These are phyloP conservation scores for Boletus semigastroideus DNA, from an alignment of 1,284 basidiomycete species.

Conservation along the genomic window DNA sequence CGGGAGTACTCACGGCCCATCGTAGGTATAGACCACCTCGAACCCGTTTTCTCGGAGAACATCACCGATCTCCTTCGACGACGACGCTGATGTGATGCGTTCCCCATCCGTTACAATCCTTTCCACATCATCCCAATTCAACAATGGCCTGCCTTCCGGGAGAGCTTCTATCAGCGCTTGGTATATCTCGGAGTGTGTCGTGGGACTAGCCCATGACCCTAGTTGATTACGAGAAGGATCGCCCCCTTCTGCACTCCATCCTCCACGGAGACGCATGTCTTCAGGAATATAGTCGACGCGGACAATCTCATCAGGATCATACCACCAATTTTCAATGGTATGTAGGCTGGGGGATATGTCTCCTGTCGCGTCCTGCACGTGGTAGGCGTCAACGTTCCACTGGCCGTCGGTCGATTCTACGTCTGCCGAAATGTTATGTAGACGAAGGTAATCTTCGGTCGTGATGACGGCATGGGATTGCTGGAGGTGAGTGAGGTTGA, in stretches of 20 bases:
- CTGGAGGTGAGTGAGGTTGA: slow-evolving; percentile 46
- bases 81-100: slow-evolving; percentile 19
- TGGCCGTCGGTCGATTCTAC: slow-evolving; percentile 38
- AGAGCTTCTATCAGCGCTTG: slow-evolving; percentile 16
- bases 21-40: slow-evolving; percentile 38
- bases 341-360: slow-evolving; percentile 26
- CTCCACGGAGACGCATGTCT: slow-evolving; percentile 34
- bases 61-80: slow-evolving; percentile 31
- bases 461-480: slow-evolving; percentile 39
- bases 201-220: slow-evolving; percentile 26
- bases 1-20: slow-evolving; percentile 33
- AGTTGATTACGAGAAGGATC: slow-evolving; percentile 17
- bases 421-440: slow-evolving; percentile 36
- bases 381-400: slow-evolving; percentile 37
- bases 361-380: slow-evolving; percentile 10
- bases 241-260: slow-evolving; percentile 19
- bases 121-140: slow-evolving; percentile 20
- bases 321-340: slow-evolving; percentile 39
- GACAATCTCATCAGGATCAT: slow-evolving; percentile 34
- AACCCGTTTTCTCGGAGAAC: slow-evolving; percentile 39
- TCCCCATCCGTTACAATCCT: slow-evolving; percentile 23
- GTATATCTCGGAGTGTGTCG: slow-evolving; percentile 20
- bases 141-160: slow-evolving; percentile 10
- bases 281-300: slow-evolving; percentile 39
- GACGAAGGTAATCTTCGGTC: slow-evolving; percentile 41